These are phyloP conservation scores for Eimeria maxima DNA, from an alignment of 169 alveolate genomes.

Conservation along the genomic window DNA sequence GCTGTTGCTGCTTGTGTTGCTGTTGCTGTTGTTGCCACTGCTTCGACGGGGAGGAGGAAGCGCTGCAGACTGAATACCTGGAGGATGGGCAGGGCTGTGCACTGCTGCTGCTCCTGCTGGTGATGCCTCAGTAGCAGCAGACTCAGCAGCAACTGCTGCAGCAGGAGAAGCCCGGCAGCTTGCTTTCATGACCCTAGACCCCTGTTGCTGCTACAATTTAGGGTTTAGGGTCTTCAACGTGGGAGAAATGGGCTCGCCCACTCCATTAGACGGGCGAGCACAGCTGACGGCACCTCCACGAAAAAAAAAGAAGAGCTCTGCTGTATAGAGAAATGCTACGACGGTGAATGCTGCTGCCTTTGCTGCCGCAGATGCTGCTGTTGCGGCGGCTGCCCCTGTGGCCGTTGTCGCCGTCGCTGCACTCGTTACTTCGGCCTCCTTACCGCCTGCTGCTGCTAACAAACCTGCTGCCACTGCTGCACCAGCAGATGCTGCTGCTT, in stretches of 20 bases:
- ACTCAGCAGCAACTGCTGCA: constrained; percentile 62
- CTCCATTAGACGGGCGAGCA: constrained; percentile 7
- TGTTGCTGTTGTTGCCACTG: neutral
- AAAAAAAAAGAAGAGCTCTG: neutral
- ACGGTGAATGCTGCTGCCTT: neutral
- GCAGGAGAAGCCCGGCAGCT: constrained; percentile 53
- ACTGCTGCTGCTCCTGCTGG: constrained; percentile 63
- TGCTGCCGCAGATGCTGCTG: constrained; percentile 19
- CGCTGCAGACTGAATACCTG: neutral
- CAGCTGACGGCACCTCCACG: neutral
- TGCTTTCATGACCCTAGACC: constrained; percentile 61
- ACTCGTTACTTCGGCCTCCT: constrained; percentile 6
- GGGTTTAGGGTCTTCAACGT: constrained; percentile 50
- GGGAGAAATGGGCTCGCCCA: neutral
- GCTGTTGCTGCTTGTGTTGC: constrained; percentile 3
- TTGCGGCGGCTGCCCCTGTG: neutral
- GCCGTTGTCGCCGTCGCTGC: neutral
- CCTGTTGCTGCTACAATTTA: neutral
- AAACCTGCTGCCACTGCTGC: constrained; percentile 27
- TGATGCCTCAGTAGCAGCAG: constrained; percentile 16
- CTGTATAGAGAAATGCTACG: neutral
- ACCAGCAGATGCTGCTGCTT: constrained; percentile 19
- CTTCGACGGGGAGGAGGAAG: constrained; percentile 50
- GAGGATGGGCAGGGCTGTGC: neutral
- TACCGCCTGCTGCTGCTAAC: neutral